Evolutionary conservation across 1,284 basidiomycete genomes (phyloP).

Genomic region (Sanghuangporus baumii): DNA sequence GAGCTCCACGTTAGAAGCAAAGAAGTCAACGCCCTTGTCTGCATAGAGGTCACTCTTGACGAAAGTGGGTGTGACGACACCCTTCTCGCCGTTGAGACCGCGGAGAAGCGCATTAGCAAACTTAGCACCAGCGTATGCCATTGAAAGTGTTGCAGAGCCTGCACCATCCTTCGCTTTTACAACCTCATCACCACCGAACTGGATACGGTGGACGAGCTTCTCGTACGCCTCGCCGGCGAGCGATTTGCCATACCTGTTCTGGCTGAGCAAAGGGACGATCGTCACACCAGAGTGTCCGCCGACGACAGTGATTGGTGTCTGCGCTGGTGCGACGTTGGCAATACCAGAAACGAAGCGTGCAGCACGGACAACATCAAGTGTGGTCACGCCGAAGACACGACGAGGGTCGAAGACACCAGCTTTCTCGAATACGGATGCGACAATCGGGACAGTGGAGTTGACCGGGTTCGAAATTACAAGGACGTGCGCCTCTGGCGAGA

Average conservation of each 20-base stretch:
- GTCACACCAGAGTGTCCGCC: slow-evolving; percentile 97
- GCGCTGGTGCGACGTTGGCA: slow-evolving; percentile 58
- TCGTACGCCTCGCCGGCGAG: slow-evolving; percentile 65
- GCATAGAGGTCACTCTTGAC: slow-evolving; percentile 83
- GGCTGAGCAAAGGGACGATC: slow-evolving; percentile 93
- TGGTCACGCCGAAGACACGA: slow-evolving; percentile 84
- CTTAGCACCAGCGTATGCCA: slow-evolving; percentile 92
- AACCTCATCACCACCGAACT: slow-evolving; percentile 91
- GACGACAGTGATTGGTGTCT: slow-evolving; percentile 80
- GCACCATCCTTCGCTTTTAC: slow-evolving; percentile 88
- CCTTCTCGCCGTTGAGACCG: slow-evolving; percentile 84
- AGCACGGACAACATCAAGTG: slow-evolving; percentile 95
- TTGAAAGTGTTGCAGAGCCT: slow-evolving; percentile 85
- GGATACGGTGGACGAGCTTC: slow-evolving; percentile 79
- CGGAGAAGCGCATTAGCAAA: slow-evolving; percentile 82
- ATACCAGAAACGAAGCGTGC: slow-evolving; percentile 86
- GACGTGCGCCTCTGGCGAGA: slow-evolving; percentile 86
- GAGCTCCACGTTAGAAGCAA: slow-evolving; percentile 87
- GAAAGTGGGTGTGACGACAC: slow-evolving; percentile 80
- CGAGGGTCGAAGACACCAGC: slow-evolving; percentile 90
- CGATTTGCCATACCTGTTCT: slow-evolving; percentile 59
- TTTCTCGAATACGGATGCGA: slow-evolving; percentile 89
- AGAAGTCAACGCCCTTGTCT: slow-evolving; percentile 82
- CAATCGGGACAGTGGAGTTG: slow-evolving; percentile 96
- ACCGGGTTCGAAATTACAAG: slow-evolving; percentile 97